phyloP scores from a whole-genome alignment of 139 green algal species.

The Microglena sp. region DNA sequence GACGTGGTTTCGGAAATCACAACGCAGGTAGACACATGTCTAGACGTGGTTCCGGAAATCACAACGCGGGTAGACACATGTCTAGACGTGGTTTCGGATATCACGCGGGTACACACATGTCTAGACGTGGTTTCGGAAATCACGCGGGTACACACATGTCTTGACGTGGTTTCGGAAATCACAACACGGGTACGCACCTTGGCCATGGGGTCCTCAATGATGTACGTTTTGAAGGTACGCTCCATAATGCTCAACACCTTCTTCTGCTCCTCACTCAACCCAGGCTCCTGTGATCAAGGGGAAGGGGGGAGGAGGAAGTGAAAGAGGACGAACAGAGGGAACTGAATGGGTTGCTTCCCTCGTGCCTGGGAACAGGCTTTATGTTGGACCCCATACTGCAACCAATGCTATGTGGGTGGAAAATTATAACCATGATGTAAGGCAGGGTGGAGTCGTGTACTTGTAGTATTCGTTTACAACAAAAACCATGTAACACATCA shows the following conservation, averaged over 20 bases:
- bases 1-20: neutral
- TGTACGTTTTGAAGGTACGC: slow-evolving; percentile 62
- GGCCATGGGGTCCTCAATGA: slow-evolving; percentile 39
- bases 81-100: neutral
- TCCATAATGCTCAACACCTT: slow-evolving; percentile 53
- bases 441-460: too few relatives aligned
- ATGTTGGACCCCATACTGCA: too few relatives aligned
- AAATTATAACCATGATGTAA: too few relatives aligned
- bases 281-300: slow-evolving; percentile 10
- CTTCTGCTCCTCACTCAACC: slow-evolving; percentile 26
- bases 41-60: too few relatives aligned
- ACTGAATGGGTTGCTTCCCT: neutral
- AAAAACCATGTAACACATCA: too few relatives aligned
- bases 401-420: too few relatives aligned
- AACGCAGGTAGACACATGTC: slow-evolving; percentile 3
- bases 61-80: neutral
- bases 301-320: too few relatives aligned
- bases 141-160: neutral
- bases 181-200: slow-evolving; percentile 10
- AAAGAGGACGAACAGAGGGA: neutral
- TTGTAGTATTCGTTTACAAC: too few relatives aligned
- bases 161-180: neutral
- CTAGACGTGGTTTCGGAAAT: neutral
- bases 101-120: neutral
- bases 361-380: too few relatives aligned